Base-by-base conservation (phyloP, 306 rosid species). In the Sesbania bispinosa region DNA sequence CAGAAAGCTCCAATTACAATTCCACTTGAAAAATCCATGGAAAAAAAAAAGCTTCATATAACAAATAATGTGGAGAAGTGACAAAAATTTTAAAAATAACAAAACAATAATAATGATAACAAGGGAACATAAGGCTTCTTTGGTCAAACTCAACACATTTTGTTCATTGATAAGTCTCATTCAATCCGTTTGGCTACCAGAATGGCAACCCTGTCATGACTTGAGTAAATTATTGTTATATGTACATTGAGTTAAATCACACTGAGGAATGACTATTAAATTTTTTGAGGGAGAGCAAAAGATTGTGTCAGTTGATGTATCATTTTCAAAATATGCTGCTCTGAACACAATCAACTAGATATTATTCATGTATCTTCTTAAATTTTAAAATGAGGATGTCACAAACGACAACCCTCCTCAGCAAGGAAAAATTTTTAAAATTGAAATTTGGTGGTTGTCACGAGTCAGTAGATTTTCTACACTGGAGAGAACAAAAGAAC, bases 61-160 rank as follows among this genome's bases (percentile, higher is more conserved):
- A 45, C 21, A 50, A 36, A 48, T 7, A 18, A 62, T 15, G 32
- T 33, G 32, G 20, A 30, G 6, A 41, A 7, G 48, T 48, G 23
- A 8, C 14, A 36, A 10, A 3, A 16, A 36, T 48, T 69, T 53
- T 10, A 69, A 23, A 47, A 30, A n/a, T 50, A n/a, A n/a, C n/a
- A 18, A 50, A 19, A 20, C 2, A 50, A 50, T 18, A 16, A 36
- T 7, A 10, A 53, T 14, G 33, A 39, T 5, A 33, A 20, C 2
- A 14, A 10, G 3, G 19, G 1, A 32, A 3, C 10, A 32, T 0
- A 30, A 38, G 79, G 52, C 45, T 55, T 63, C 85, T 62, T 85
- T 50, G 29, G 87, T 80, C 86, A 70, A 71, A 61, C 73, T 85
- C 92, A 61, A 77, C 79, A 62, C 83, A 81, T 69, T 87, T 85